Percentiles rank a stretch among this genome's conserved stretches.
These are phyloP conservation scores for Trifolium pratense DNA, from an alignment of 306 rosid species.

Conservation along the genomic window DNA sequence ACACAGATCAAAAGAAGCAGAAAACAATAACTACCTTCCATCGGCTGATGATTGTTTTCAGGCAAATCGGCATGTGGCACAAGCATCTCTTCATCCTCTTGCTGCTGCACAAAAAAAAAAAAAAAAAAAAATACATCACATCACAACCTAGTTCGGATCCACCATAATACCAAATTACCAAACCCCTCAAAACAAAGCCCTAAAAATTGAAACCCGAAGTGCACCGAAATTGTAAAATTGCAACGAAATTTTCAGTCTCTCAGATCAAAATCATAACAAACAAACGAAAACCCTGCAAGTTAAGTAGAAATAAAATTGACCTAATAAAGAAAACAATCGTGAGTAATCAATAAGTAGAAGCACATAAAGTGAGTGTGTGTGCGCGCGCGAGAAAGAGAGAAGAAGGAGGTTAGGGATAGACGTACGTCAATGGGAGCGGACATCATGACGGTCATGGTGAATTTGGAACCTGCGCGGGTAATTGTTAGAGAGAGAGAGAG, in stretches of 20 bases:
- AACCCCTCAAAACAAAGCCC: constrained; percentile 56
- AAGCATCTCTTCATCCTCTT: constrained; percentile 88
- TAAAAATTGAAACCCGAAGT: constrained; percentile 53
- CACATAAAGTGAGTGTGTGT: constrained; percentile 17
- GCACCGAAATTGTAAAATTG: constrained; percentile 10
- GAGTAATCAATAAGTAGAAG: constrained; percentile 6
- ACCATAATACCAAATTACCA: constrained; percentile 37
- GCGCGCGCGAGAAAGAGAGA: neutral
- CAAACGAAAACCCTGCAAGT: constrained; percentile 23
- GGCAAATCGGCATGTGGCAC: constrained; percentile 84
- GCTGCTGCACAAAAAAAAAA: constrained; percentile 61
- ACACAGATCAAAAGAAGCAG: constrained; percentile 43
- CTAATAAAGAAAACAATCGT: constrained; percentile 8
- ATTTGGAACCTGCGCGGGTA: constrained; percentile 41
- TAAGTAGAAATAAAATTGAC: constrained; percentile 42
- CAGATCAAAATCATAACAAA: constrained; percentile 40
- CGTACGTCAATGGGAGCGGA: constrained; percentile 79
- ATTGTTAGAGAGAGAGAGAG: constrained; percentile 21
- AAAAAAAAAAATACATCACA: constrained; percentile 42
- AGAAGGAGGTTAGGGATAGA: constrained; percentile 1
- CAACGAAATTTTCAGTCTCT: constrained; percentile 30
- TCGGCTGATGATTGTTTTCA: constrained; percentile 78
- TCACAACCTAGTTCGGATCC: constrained; percentile 51
- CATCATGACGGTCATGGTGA: constrained; percentile 68
- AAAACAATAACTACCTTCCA: constrained; percentile 63